Percentiles rank a stretch among this genome's conserved stretches.
Evolutionary conservation across 306 rosid genomes (phyloP).

Genomic region (Medicago arabica): DNA sequence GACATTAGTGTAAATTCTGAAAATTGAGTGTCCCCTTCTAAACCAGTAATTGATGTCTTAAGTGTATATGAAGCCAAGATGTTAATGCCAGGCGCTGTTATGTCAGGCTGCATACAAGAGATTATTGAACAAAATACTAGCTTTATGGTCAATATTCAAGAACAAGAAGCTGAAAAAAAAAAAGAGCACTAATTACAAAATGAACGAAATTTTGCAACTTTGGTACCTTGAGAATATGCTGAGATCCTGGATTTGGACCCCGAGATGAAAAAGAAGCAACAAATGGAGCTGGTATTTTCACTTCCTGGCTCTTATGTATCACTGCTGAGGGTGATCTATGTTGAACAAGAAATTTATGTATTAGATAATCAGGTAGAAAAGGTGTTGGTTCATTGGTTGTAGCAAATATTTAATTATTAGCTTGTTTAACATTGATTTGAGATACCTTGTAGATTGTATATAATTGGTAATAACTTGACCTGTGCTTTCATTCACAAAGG

Average conservation of each 20-base stretch:
- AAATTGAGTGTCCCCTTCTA: constrained; percentile 72
- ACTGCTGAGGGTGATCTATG: constrained; percentile 74
- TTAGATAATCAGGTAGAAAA: constrained; percentile 16
- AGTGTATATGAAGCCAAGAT: constrained; percentile 84
- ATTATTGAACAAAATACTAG: constrained; percentile 16
- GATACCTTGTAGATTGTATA: constrained; percentile 67
- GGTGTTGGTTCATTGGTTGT: neutral
- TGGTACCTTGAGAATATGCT: constrained; percentile 74
- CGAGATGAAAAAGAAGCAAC: constrained; percentile 84
- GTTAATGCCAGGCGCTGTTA: constrained; percentile 84
- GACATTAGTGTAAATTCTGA: constrained; percentile 85
- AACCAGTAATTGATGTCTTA: constrained; percentile 67
- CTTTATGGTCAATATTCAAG: constrained; percentile 4
- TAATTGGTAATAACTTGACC: constrained; percentile 56
- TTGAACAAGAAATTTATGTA: constrained; percentile 35
- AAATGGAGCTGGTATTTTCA: constrained; percentile 63
- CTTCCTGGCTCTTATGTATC: constrained; percentile 60
- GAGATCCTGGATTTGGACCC: constrained; percentile 77
- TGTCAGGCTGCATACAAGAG: constrained; percentile 70
- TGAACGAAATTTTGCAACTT: constrained; percentile 15
- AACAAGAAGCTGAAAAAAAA: neutral
- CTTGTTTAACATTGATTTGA: neutral
- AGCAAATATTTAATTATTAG: constrained; percentile 8
- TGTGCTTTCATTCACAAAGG: constrained; percentile 57
- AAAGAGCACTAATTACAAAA: neutral